Conservation (phyloP, 371 early-diverging fungal species). For the Actinomortierella wolfii region DNA sequence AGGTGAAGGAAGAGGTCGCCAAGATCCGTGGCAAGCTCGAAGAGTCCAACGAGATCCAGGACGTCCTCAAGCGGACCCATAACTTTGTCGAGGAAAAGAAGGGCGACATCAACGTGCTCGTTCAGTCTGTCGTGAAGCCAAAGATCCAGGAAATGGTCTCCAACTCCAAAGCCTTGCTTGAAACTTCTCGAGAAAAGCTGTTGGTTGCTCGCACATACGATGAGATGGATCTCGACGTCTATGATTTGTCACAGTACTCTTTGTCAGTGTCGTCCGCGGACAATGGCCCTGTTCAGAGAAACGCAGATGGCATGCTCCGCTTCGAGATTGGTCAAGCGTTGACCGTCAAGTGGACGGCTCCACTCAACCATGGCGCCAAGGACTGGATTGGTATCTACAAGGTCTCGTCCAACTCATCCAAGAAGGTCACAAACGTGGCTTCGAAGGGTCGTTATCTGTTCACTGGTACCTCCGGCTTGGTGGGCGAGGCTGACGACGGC, state of each 20-base stretch:
- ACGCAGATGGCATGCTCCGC: slow-evolving; percentile 15
- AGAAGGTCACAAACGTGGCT: slow-evolving; percentile 72
- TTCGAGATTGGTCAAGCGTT: slow-evolving; percentile 77
- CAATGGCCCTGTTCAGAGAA: slow-evolving; percentile 3
- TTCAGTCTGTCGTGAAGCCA: slow-evolving; percentile 52
- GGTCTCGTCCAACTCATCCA: slow-evolving; percentile 70
- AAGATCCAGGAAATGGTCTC: slow-evolving; percentile 62
- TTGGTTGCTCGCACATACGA: slow-evolving; percentile 47
- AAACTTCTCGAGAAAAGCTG: slow-evolving; percentile 50
- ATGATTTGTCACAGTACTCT: slow-evolving; percentile 56
- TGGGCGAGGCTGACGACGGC: slow-evolving; percentile 39
- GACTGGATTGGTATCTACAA: slow-evolving; percentile 96
- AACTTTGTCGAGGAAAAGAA: slow-evolving; percentile 63
- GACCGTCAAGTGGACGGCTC: slow-evolving; percentile 73
- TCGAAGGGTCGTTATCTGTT: slow-evolving; percentile 78
- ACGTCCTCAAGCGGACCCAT: slow-evolving; percentile 62
- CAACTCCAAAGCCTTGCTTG: slow-evolving; percentile 57
- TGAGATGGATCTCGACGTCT: slow-evolving; percentile 49
- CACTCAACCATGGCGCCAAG: slow-evolving; percentile 64
- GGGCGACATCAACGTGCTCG: slow-evolving; percentile 58
- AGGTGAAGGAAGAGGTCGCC: slow-evolving; percentile 43
- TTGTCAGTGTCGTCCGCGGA: slow-evolving; percentile 28
- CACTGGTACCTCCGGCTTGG: slow-evolving; percentile 2
- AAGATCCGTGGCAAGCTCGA: slow-evolving; percentile 38
- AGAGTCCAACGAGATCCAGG: slow-evolving; percentile 50